Evolutionary conservation across 1,284 basidiomycete species (phyloP).

Genomic region (Ceratobasidium sp.): DNA sequence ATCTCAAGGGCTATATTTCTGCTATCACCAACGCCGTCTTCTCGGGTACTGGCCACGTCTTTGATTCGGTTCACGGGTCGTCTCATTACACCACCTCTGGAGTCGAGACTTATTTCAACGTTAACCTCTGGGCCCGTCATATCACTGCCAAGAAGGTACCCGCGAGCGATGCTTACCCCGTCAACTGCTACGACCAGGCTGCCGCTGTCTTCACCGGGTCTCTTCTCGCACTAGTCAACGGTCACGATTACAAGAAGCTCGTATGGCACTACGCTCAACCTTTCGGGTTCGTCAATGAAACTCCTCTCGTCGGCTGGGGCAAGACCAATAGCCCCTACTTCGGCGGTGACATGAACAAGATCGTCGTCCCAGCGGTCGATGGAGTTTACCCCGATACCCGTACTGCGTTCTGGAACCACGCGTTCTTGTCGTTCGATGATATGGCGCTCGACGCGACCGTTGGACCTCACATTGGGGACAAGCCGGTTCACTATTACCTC

Average conservation of each 20-base stretch:
- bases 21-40: not conserved
- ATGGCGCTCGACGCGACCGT: not conserved
- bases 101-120: not conserved
- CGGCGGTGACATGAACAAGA: not conserved
- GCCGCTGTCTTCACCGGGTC: slow-evolving; percentile 1
- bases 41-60: not conserved
- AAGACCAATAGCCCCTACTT: slow-evolving; percentile 5
- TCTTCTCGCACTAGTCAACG: not conserved
- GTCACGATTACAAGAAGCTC: not conserved
- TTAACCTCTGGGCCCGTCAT: slow-evolving; percentile 1
- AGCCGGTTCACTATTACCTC: not conserved
- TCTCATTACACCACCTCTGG: not conserved
- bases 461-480: not conserved
- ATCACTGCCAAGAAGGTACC: not conserved
- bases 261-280: slow-evolving; percentile 13
- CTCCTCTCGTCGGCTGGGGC: slow-evolving; percentile 18
- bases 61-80: not conserved
- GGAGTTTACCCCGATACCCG: too few relatives aligned
- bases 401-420: slow-evolving; percentile 10
- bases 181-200: slow-evolving; percentile 23
- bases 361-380: too few relatives aligned
- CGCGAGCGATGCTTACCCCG: not conserved
- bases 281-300: not conserved
- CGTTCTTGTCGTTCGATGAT: not conserved
- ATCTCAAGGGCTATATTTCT: not conserved